Base-by-base conservation (phyloP, 768 basidiomycete species). In the Hirschioporus abietinus region DNA sequence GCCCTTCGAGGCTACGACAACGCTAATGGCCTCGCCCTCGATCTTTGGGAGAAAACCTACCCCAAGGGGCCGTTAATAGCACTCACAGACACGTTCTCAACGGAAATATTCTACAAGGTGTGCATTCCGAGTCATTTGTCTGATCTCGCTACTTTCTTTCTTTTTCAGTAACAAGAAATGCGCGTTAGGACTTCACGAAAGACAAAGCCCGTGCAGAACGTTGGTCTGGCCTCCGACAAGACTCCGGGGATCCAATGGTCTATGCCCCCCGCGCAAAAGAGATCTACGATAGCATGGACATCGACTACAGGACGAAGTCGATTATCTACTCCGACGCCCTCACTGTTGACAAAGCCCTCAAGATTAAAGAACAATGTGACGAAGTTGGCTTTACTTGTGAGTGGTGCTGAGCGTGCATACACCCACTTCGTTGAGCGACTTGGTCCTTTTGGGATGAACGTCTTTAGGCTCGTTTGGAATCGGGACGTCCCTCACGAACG, bases 41-140 rank as follows among this genome's bases (percentile, higher is more conserved):
- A 89, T 58, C 83, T 93, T 63, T 99, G 97, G 97, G 92, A 98
- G 73, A 77, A 85, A 61, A 87, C 90, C 58, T 89, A 91, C 71
- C 77, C 79, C 5, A 75, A 85, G 73, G 70, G 78, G 35, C 67
- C 72, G 24, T 83, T 90, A 65, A 85, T 93, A 66, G 94, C 95
- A 23, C 80, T 98, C 35, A 97, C 97, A 17, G 97, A 99, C 77
- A 99, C 97, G 0, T 99, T 97, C 77, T 92, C 95, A 7, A 93
- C 92, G 1, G 78, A 84, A 35, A 88, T 85, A 0, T 99, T 98
- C 78, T 95, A 94, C 81, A 83, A 86, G 78, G 95, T 85, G 73
- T 26, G 71, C 58, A 25, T 12, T n/a, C 5, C 58, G 57, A 24
- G 20, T 34, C 24, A 10, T 15, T 23, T 60, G 2, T 24, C n/a